Conservation (phyloP, 345 rosid genomes). For the Firmiana major region DNA sequence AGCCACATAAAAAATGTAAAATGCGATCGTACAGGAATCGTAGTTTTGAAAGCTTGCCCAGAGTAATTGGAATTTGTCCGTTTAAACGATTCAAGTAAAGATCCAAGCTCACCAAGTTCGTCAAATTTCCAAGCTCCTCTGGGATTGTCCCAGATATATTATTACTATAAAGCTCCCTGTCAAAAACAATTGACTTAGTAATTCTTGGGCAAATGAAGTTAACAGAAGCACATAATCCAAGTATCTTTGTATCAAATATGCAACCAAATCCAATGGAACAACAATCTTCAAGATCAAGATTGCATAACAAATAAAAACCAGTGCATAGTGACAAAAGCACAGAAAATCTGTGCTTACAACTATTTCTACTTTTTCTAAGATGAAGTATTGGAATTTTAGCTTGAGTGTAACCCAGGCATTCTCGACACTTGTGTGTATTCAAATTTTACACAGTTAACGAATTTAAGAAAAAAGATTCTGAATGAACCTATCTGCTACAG, state of each 20-base stretch:
- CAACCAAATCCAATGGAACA: neutral
- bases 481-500: neutral
- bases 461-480: neutral
- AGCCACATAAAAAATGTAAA: constrained; percentile 2
- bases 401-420: neutral
- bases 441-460: neutral
- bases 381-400: neutral
- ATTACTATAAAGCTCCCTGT: constrained; percentile 85
- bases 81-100: constrained; percentile 65
- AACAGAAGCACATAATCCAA: neutral
- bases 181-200: constrained; percentile 17
- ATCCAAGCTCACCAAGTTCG: constrained; percentile 89
- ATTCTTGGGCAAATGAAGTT: neutral
- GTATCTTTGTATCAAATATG: neutral
- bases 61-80: constrained; percentile 57
- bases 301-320: neutral
- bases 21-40: constrained; percentile 62
- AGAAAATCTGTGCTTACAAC: neutral
- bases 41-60: constrained; percentile 56
- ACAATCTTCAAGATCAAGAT: neutral
- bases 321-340: neutral
- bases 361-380: neutral
- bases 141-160: constrained; percentile 66
- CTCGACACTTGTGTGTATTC: neutral
- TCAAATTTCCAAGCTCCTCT: constrained; percentile 78